Evolutionary conservation across 345 rosid species (phyloP), one percentile per base, ranked within the genome.

Genomic region (Excoecaria agallocha): DNA sequence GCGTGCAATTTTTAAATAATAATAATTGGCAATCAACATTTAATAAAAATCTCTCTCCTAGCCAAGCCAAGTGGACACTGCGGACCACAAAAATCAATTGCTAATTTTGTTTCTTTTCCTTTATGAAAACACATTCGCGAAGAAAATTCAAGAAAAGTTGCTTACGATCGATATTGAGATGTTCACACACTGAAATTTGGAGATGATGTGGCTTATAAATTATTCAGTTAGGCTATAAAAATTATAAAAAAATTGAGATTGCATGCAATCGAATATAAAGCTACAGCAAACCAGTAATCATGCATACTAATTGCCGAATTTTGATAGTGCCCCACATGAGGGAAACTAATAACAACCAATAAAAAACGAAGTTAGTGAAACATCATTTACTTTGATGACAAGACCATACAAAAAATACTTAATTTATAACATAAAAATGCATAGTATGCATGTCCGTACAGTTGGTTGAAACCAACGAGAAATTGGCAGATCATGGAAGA

Each of bases 371-470:
- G 24, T 50, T 17, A 25, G 20, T 35, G 58, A 46, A 37, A 51
- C 8, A 69, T 69, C 19, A 37, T 43, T 43, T 66, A 4, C 50
- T 66, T 19, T 43, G 1, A n/a, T n/a, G 12, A 24, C 11, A 15
- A 67, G 2, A 25, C 50, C 30, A 37, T 5, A 15, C 2, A 8
- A 8, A 62, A 19, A 65, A n/a, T 35, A 56, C 39, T 25, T 15
- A 54, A 8, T 41, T 49, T 60, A 46, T 12, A 30, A 30, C 30
- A 30, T 30, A 30, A 30, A 30, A 30, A 0, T 30, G 13, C 24
- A 30, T 11, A 50, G 24, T 49, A 41, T 73, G 76, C 69, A n/a
- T 41, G 77, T 74, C 64, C 65, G 48, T 43, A 55, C 64, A 65
- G 45, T 66, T 30, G 51, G 43, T 71, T 25, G 24, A 71, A 16